Evolutionary conservation across 805 yeast genomes (phyloP).

Genomic region (Barnettozyma siamensis): DNA sequence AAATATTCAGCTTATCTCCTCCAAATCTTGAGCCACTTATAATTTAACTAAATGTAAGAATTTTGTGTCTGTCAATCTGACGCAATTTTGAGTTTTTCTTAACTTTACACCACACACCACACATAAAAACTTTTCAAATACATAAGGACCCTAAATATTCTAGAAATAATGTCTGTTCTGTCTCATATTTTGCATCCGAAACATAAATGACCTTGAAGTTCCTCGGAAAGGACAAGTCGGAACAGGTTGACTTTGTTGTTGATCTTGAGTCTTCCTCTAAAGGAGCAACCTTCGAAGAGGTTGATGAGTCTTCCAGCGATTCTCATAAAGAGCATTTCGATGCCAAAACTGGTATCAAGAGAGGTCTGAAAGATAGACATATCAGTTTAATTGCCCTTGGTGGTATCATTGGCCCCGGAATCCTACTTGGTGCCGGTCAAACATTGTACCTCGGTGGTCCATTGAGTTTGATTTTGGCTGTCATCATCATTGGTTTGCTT

Average conservation of each 20-base stretch:
- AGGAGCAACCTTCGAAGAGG: slow-evolving; percentile 2
- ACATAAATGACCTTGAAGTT: neutral
- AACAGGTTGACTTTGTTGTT: neutral
- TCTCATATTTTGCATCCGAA: too few species aligned
- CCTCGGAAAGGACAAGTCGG: neutral
- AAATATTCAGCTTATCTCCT: too few species aligned
- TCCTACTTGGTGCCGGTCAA: slow-evolving; percentile 46
- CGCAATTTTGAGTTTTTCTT: slow-evolving; percentile 2
- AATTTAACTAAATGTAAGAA: neutral
- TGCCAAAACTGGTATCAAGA: slow-evolving; percentile 31
- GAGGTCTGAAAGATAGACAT: slow-evolving; percentile 46
- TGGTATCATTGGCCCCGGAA: slow-evolving; percentile 60
- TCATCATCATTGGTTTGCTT: slow-evolving; percentile 46
- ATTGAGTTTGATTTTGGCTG: slow-evolving; percentile 40
- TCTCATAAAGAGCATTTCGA: slow-evolving; percentile 12
- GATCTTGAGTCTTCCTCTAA: neutral
- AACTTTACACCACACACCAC: too few species aligned
- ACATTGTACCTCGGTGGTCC: slow-evolving; percentile 50
- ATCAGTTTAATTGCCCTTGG: slow-evolving; percentile 47
- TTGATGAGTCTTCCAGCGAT: slow-evolving; percentile 7
- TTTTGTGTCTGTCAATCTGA: neutral
- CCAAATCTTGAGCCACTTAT: neutral
- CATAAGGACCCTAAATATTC: too few species aligned
- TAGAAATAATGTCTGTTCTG: too few species aligned
- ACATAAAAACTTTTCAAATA: neutral